Conservation (phyloP, 148 eudicot species). For the Fagopyrum homotropicum region DNA sequence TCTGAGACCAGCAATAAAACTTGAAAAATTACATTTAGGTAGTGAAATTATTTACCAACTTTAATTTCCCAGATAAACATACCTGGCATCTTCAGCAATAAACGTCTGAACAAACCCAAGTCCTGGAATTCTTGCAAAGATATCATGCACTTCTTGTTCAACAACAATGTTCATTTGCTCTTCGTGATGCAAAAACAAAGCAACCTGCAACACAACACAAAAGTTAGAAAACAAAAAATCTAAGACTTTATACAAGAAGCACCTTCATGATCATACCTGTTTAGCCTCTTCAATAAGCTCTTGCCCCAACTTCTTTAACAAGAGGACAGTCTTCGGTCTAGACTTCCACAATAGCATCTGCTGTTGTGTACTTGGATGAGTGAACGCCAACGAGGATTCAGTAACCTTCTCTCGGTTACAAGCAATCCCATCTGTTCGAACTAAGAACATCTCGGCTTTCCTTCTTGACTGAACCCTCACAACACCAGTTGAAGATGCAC, state of each 20-base stretch:
- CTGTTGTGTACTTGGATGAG: slow-evolving; percentile 98
- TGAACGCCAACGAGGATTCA: slow-evolving; percentile 93
- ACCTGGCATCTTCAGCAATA: slow-evolving; percentile 94
- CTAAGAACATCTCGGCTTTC: slow-evolving; percentile 97
- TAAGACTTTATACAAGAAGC: background rate
- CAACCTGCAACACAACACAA: slow-evolving; percentile 48
- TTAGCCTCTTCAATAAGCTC: slow-evolving; percentile 97
- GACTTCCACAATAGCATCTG: slow-evolving; percentile 99
- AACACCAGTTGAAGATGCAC: slow-evolving; percentile 95
- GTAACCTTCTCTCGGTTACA: slow-evolving; percentile 91
- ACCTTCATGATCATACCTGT: slow-evolving; percentile 45
- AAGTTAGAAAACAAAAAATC: background rate
- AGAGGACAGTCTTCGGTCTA: slow-evolving; percentile 78
- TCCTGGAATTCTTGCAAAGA: slow-evolving; percentile 94
- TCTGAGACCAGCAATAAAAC: slow-evolving; percentile 25
- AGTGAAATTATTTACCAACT: background rate
- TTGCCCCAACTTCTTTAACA: slow-evolving; percentile 81
- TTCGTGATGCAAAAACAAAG: slow-evolving; percentile 74
- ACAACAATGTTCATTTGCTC: slow-evolving; percentile 94
- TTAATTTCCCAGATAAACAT: background rate
- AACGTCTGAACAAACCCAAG: slow-evolving; percentile 98
- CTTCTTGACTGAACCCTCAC: slow-evolving; percentile 89
- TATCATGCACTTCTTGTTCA: slow-evolving; percentile 95
- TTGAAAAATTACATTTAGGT: too few species aligned
- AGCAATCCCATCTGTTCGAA: slow-evolving; percentile 94